These are phyloP conservation scores for Solanum habrochaites DNA, from an alignment of 257 asterid genomes.

Conservation along the genomic window DNA sequence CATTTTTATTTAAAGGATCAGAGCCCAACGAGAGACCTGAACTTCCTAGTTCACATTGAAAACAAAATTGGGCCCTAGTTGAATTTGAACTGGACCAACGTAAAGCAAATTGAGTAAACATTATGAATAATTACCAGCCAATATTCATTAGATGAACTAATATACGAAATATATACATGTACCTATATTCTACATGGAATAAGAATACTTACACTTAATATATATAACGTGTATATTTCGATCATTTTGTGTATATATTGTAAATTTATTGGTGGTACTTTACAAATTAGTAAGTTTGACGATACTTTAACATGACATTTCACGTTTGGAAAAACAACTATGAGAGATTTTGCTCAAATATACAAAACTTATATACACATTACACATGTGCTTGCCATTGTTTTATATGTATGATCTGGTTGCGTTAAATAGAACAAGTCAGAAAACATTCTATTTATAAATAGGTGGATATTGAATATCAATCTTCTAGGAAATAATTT, in stretches of 20 bases:
- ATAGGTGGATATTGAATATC: too few relatives aligned
- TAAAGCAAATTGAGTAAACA: background rate
- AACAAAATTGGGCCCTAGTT: background rate
- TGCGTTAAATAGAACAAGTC: too few relatives aligned
- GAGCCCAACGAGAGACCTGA: background rate
- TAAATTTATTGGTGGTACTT: background rate
- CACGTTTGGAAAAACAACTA: background rate
- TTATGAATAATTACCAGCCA: too few relatives aligned
- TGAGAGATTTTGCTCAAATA: background rate
- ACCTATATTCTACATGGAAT: too few relatives aligned
- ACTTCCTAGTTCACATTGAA: background rate
- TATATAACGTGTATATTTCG: too few relatives aligned
- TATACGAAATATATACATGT: too few relatives aligned
- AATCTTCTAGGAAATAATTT: too few relatives aligned
- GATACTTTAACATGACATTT: background rate
- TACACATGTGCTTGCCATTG: too few relatives aligned
- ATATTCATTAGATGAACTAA: too few relatives aligned
- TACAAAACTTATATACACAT: too few relatives aligned
- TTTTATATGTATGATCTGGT: too few relatives aligned
- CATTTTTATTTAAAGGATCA: background rate
- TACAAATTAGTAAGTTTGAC: background rate
- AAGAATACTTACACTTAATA: background rate
- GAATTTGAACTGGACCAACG: background rate
- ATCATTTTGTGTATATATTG: background rate
- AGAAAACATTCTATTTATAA: too few relatives aligned